Conservation (phyloP, 805 yeast species). For the Zygosaccharomyces gambellarensis region DNA sequence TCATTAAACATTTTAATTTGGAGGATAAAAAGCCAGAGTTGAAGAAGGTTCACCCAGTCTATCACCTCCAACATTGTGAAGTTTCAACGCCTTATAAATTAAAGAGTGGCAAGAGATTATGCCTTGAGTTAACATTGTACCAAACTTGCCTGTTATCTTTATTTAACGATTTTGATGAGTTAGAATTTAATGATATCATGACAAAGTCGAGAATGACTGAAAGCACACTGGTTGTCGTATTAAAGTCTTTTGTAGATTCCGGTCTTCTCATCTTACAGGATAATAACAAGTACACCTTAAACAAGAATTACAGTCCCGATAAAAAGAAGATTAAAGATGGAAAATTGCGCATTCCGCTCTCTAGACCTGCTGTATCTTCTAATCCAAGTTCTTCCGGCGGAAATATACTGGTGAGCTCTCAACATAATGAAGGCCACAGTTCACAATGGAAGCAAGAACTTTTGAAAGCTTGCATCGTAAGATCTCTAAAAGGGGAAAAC, state of each 20-base stretch:
- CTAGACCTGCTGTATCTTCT: slow-evolving; percentile 2
- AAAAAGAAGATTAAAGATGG: slow-evolving; percentile 19
- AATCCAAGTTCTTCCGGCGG: neutral
- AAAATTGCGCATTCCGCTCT: slow-evolving; percentile 20
- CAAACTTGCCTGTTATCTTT: slow-evolving; percentile 26
- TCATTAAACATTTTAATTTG: slow-evolving; percentile 8
- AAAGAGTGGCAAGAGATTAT: slow-evolving; percentile 12
- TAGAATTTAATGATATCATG: slow-evolving; percentile 13
- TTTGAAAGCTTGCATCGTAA: slow-evolving; percentile 24
- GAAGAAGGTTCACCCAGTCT: slow-evolving; percentile 20
- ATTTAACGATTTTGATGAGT: slow-evolving; percentile 19
- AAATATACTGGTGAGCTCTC: slow-evolving; percentile 3
- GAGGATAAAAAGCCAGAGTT: slow-evolving; percentile 11
- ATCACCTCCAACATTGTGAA: slow-evolving; percentile 30
- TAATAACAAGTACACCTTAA: slow-evolving; percentile 12
- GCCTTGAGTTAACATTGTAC: slow-evolving; percentile 24
- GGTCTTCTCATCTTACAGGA: slow-evolving; percentile 12
- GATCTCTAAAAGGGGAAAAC: slow-evolving; percentile 21
- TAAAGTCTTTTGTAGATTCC: slow-evolving; percentile 21
- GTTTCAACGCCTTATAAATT: slow-evolving; percentile 21
- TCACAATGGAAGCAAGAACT: slow-evolving; percentile 30
- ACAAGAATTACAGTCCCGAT: slow-evolving; percentile 24
- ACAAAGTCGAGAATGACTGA: slow-evolving; percentile 6
- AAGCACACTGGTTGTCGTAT: slow-evolving; percentile 8
- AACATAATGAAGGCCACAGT: slow-evolving; percentile 23